Base-by-base conservation (phyloP, 345 rosid genomes). In the Gossypium raimondii region DNA sequence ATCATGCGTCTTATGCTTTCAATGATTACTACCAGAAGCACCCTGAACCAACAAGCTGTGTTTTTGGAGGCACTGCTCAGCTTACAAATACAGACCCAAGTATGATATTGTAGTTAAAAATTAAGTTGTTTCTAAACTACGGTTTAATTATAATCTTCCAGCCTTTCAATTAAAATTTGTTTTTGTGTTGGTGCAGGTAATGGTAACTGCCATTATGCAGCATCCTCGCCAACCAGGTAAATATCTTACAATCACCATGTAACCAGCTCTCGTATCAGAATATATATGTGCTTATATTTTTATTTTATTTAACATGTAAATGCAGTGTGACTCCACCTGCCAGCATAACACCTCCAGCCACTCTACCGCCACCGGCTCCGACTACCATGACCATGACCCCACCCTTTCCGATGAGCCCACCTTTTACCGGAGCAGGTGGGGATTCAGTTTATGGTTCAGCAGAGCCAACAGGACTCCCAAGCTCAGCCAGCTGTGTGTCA, bases 1-100 rank as follows among this genome's bases (percentile, higher is more conserved):
- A 92, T 73, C 99, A 96, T 78, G 99, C 98, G 72, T 96, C 98
- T 53, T 93, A 85, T 77, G 97, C 97, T 72, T 96, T 93, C 92
- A 92, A 93, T 78, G 85, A 86, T 51, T 96, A 96, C 85, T 96
- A 96, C 83, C 97, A 86, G 78, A 96, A 96, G 90, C 93, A 93
- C 78, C 98, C 99, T 51, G 84, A 20, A 75, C 82, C 98, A 41
- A 87, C 92, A 41, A 95, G 99, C 87, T 93, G 99, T 70, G 87
- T 62, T 51, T 95, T 95, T 34, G 97, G 97, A 80, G 99, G 99
- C 76, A 70, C 95, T 43, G 98, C 98, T 68, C 97, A 92, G 67
- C 93, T 96, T 75, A 78, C 92, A 68, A 74, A 66, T 79, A 83
- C 95, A 34, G 99, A 93, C 83, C 99, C 99, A 76, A 96, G 99